phyloP scores from a whole-genome alignment of 345 rosid genomes.

The Melaleuca alternifolia region DNA sequence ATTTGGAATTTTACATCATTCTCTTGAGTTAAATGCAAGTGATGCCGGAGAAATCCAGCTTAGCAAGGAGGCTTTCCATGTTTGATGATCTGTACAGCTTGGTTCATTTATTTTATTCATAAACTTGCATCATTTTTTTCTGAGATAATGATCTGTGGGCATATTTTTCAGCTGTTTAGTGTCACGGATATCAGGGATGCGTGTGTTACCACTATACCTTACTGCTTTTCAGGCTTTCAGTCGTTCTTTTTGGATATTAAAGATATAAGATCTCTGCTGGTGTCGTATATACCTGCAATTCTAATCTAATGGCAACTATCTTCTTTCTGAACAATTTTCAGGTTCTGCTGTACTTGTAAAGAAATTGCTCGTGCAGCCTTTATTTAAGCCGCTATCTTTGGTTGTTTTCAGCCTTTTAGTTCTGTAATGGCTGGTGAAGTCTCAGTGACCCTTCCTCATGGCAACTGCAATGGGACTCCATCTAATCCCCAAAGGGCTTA shows the following conservation, averaged over 20 bases:
- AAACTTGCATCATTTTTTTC: not conserved
- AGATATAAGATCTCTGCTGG: not conserved
- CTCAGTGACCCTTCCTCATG: slow-evolving; percentile 33
- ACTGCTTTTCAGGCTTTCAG: not conserved
- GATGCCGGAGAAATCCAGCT: too few species aligned
- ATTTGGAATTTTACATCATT: too few species aligned
- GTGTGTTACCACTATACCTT: not conserved
- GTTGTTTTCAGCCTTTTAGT: slow-evolving; percentile 7
- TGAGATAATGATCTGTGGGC: not conserved
- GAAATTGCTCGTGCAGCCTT: slow-evolving; percentile 25
- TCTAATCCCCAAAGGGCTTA: slow-evolving; percentile 46
- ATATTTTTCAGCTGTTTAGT: not conserved
- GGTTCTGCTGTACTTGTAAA: slow-evolving; percentile 27
- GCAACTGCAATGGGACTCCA: slow-evolving; percentile 24
- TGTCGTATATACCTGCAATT: not conserved
- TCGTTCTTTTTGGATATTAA: not conserved
- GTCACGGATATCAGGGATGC: not conserved
- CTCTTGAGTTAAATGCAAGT: too few species aligned
- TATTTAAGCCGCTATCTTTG: slow-evolving; percentile 1
- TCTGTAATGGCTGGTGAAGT: slow-evolving; percentile 35
- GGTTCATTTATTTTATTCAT: too few species aligned
- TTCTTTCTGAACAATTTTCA: slow-evolving; percentile 8
- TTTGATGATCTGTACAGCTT: too few species aligned
- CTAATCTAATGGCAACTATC: not conserved
- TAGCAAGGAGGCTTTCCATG: too few species aligned